Base-by-base conservation (phyloP, 352 stramenopile genomes). In the Phytophthora megakarya region DNA sequence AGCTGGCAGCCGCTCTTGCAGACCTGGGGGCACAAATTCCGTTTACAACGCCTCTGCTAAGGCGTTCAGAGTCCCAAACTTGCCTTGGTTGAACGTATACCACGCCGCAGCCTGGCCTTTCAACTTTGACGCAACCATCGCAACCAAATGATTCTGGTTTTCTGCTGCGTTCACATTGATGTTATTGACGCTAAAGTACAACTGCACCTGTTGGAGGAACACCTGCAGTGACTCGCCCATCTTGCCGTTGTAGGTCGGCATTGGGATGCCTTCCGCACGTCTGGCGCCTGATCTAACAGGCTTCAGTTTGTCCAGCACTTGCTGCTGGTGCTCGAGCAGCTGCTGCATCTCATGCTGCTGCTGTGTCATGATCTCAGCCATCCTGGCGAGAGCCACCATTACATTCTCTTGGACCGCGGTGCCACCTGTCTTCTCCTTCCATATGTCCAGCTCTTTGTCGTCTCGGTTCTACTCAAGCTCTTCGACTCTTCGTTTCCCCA, bases 141-240 rank as follows among this genome's bases (percentile, higher is more conserved):
- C 52, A 1, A 60, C 40, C 3, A 51, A n/a, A 0, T 40, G 19
- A 3, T 11, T 42, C n/a, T 60, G 40, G 28, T 51, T 60, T 0
- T 45, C 39, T 43, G 52, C 40, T 26, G 39, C 40, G 11, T 50
- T 32, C 4, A 42, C 42, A 11, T 61, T 33, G 30, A 53, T 61
- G n/a, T 61, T 53, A 22, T 61, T 61, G 3, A 43, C 42, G 4
- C 43, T 47, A 16, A 61, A 61, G 32, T 53, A 47, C 5, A 61
- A 11, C 21, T 47, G 53, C 9, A 53, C 40, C 30, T 53, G 40
- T 10, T 53, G 30, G 3, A 61, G 21, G n/a, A 61, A 61, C 18
- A 61, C 30, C 15, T 61, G 30, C 19, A 53, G 43, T 16, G 42
- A 61, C 15, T 53, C 53, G 1, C 43, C 53, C 9, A 47, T 46